Percentiles rank a stretch among this genome's conserved stretches.
These are phyloP conservation scores for Acer saccharum DNA, from an alignment of 345 rosid genomes.

Conservation along the genomic window DNA sequence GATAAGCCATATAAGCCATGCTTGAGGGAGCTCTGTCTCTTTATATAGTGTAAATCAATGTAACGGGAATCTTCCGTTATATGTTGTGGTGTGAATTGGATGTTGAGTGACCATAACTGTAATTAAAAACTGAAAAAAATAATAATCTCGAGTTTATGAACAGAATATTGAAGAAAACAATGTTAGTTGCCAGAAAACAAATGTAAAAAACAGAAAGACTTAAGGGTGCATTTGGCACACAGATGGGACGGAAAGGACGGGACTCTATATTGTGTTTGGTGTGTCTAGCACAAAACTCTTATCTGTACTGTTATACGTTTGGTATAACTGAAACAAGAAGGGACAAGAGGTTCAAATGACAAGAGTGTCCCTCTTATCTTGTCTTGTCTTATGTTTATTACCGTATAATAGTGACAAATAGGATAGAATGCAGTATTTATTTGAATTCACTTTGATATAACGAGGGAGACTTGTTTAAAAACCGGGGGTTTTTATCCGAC, in stretches of 20 bases:
- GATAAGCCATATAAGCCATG: conserved; percentile 14
- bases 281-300: too few species aligned
- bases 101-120: neutral
- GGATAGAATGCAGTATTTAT: too few species aligned
- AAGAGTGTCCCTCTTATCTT: too few species aligned
- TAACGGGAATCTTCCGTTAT: neutral
- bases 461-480: neutral
- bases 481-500: neutral
- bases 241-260: too few species aligned
- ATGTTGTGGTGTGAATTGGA: conserved; percentile 25
- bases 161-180: neutral
- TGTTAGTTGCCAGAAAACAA: neutral
- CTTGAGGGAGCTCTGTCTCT: neutral
- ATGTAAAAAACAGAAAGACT: neutral
- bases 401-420: too few species aligned
- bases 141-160: neutral
- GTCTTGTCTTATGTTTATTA: too few species aligned
- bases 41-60: conserved; percentile 4
- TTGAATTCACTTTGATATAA: neutral
- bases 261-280: too few species aligned
- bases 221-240: neutral
- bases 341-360: too few species aligned
- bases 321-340: too few species aligned
- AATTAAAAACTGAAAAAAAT: neutral
- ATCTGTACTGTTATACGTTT: too few species aligned